phyloP scores from a whole-genome alignment of 306 rosid genomes.

The Carpinus viminea region DNA sequence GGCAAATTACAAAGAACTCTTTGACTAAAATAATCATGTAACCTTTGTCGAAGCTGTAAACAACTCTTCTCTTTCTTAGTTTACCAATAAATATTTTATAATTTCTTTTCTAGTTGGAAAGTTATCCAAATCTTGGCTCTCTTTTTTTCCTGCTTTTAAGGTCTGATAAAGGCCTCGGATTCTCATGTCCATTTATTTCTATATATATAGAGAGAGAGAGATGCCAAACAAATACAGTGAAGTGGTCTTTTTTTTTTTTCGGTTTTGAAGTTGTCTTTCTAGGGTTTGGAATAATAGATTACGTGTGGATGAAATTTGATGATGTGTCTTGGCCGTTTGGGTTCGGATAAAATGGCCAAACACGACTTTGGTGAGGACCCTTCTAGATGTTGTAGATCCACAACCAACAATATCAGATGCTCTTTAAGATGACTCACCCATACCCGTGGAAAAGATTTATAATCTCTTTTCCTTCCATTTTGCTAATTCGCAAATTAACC shows the following conservation, averaged over 20 bases:
- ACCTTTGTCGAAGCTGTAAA: conserved; percentile 25
- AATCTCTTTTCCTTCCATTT: no score
- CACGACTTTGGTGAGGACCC: no score
- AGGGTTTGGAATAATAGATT: conserved; percentile 4
- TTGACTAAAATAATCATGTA: conserved; percentile 14
- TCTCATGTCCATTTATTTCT: conserved; percentile 7
- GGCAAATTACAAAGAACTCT: neutral
- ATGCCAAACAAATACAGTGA: conserved; percentile 1
- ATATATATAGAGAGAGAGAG: no score
- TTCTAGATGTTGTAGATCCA: no score
- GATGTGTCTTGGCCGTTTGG: no score
- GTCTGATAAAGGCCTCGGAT: conserved; percentile 32
- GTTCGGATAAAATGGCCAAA: no score
- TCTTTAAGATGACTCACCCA: no score
- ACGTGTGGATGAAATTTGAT: no score
- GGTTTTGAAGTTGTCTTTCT: neutral
- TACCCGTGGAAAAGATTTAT: no score
- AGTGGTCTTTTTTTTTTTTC: neutral
- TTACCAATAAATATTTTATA: neutral
- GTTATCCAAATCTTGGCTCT: conserved; percentile 8
- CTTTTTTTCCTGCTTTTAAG: conserved; percentile 24
- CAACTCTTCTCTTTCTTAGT: conserved; percentile 21
- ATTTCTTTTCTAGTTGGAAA: conserved; percentile 9
- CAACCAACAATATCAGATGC: no score
- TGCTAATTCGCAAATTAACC: no score